A percentile compares a stretch with the other conserved stretches of the same genome.
Evolutionary conservation across 2,329 filamentous ascomycete genomes (phyloP).

Genomic region (Fonsecaea pugnacius): DNA sequence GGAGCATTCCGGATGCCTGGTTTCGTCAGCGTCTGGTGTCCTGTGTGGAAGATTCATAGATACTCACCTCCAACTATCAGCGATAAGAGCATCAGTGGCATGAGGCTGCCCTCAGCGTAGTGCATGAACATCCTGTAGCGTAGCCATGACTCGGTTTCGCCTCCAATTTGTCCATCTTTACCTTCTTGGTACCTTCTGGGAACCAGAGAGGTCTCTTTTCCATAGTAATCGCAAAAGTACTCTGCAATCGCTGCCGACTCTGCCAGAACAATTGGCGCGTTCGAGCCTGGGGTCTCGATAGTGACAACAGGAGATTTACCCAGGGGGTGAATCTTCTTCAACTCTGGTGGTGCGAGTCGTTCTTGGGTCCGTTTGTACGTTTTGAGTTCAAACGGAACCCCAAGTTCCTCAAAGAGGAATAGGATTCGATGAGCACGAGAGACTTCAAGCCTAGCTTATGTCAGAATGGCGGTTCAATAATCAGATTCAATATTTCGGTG

Average conservation of each 20-base stretch:
- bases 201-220: constrained; percentile 52
- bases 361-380: constrained; percentile 71
- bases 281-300: constrained; percentile 57
- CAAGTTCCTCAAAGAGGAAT: constrained; percentile 84
- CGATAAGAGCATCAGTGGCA: constrained; percentile 69
- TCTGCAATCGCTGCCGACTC: constrained; percentile 82
- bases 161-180: constrained; percentile 60
- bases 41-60: not conserved
- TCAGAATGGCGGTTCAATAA: constrained; percentile 3
- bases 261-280: constrained; percentile 67
- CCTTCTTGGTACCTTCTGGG: constrained; percentile 59
- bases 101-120: constrained; percentile 82
- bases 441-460: constrained; percentile 70
- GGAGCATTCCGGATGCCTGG: constrained; percentile 56
- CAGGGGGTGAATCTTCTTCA: constrained; percentile 78
- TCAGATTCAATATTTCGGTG: not conserved
- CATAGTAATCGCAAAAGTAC: constrained; percentile 74
- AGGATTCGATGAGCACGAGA: constrained; percentile 82
- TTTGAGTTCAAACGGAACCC: constrained; percentile 77
- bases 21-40: constrained; percentile 17
- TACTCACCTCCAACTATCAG: constrained; percentile 64
- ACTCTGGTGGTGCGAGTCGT: constrained; percentile 72
- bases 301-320: constrained; percentile 84
- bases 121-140: constrained; percentile 74
- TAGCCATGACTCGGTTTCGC: constrained; percentile 64